Evolutionary conservation across 2,329 filamentous ascomycete genomes (phyloP).

Genomic region (Emergomyces orientalis): DNA sequence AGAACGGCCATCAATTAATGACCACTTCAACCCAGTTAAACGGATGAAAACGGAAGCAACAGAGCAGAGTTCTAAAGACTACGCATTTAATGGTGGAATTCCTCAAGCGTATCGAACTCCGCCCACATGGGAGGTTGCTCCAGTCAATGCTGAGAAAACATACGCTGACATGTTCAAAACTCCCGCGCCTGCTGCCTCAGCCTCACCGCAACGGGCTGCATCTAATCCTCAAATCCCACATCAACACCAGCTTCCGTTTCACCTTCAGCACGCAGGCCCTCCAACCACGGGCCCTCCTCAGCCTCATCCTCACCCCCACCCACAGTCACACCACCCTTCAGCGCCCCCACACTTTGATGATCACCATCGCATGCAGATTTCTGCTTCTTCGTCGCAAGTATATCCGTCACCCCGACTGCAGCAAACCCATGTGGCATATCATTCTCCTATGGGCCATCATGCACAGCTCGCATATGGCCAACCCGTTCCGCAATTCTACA

Average conservation of each 20-base stretch:
- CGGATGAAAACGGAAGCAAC: conserved; percentile 58
- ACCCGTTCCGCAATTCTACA: conserved; percentile 60
- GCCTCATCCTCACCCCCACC: conserved; percentile 66
- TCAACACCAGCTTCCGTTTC: conserved; percentile 73
- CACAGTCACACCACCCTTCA: conserved; percentile 61
- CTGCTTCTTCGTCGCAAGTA: conserved; percentile 70
- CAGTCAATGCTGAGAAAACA: conserved; percentile 63
- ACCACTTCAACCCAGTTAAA: conserved; percentile 55
- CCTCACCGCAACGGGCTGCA: conserved; percentile 56
- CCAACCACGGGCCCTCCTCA: conserved; percentile 65
- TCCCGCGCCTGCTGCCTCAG: conserved; percentile 49
- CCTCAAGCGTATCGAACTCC: conserved; percentile 73
- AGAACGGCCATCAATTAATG: conserved; percentile 46
- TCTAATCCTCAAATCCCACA: conserved; percentile 63
- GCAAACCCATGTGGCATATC: conserved; percentile 59
- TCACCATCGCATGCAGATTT: conserved; percentile 78
- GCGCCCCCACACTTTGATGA: conserved; percentile 64
- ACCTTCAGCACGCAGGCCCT: conserved; percentile 65
- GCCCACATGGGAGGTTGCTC: conserved; percentile 70
- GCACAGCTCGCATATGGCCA: conserved; percentile 63
- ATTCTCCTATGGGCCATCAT: conserved; percentile 57
- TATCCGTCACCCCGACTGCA: conserved; percentile 75
- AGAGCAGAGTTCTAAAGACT: conserved; percentile 49
- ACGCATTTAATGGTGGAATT: conserved; percentile 70
- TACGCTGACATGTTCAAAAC: conserved; percentile 74